Conservation (phyloP, 805 yeast genomes). For the Hermanozyma aechmeae region DNA sequence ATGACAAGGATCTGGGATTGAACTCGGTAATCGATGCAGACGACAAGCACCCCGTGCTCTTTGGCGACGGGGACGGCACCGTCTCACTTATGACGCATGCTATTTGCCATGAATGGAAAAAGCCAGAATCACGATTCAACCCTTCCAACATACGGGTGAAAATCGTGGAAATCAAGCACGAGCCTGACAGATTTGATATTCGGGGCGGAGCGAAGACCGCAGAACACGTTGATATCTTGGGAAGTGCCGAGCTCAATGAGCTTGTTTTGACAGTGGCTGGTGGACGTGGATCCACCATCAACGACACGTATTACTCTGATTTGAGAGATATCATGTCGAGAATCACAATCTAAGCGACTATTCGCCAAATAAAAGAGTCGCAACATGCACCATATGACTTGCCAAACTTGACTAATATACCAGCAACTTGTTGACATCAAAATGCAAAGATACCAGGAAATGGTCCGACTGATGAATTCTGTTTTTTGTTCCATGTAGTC, state of each 20-base stretch:
- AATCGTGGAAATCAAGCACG: slow-evolving; percentile 84
- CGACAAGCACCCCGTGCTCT: slow-evolving; percentile 53
- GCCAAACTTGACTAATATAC: too few relatives aligned
- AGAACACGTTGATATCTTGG: slow-evolving; percentile 94
- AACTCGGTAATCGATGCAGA: slow-evolving; percentile 67
- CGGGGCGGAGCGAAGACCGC: slow-evolving; percentile 98
- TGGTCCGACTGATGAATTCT: not conserved
- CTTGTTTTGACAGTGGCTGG: slow-evolving; percentile 71
- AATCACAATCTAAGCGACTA: too few relatives aligned
- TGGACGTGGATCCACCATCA: slow-evolving; percentile 65
- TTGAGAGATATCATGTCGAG: slow-evolving; percentile 52
- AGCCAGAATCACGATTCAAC: slow-evolving; percentile 54
- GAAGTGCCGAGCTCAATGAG: slow-evolving; percentile 88
- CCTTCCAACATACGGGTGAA: slow-evolving; percentile 71
- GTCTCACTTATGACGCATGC: slow-evolving; percentile 79
- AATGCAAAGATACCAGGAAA: not conserved
- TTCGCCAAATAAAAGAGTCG: too few relatives aligned
- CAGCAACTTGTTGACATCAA: not conserved
- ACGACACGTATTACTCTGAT: slow-evolving; percentile 48
- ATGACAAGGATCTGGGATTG: slow-evolving; percentile 45
- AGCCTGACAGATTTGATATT: slow-evolving; percentile 88
- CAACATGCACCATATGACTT: too few relatives aligned
- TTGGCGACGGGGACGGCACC: slow-evolving; percentile 96
- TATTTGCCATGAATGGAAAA: slow-evolving; percentile 88
- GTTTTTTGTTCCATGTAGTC: too few relatives aligned